A percentile compares a stretch with the other conserved stretches of the same genome.
These are phyloP conservation scores for Zygotorulaspora sp. DNA, from an alignment of 805 yeast genomes.

Conservation along the genomic window DNA sequence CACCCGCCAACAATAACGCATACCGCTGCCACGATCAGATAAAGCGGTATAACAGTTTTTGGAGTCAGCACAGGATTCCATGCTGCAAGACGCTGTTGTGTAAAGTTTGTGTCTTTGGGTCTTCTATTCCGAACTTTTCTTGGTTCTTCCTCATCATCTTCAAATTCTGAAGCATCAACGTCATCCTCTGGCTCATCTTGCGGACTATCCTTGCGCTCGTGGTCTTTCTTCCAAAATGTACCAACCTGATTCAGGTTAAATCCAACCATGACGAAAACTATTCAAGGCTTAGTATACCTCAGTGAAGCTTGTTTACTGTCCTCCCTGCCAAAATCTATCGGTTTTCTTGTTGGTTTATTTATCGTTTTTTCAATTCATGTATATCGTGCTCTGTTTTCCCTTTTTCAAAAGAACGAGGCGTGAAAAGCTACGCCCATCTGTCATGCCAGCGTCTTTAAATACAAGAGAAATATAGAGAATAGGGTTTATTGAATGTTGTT, in stretches of 20 bases:
- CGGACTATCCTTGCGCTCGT: slow-evolving; percentile 13
- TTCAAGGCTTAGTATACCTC: too few species aligned
- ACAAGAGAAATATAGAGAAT: too few species aligned
- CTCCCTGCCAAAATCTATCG: not conserved
- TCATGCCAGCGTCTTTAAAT: too few species aligned
- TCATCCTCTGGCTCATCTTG: slow-evolving; percentile 27
- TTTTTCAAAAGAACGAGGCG: not conserved
- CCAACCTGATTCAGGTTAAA: slow-evolving; percentile 32
- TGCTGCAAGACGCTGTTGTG: slow-evolving; percentile 58
- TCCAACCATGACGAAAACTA: slow-evolving; percentile 18
- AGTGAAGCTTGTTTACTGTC: too few species aligned
- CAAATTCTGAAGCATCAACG: slow-evolving; percentile 35
- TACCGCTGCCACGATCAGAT: slow-evolving; percentile 67
- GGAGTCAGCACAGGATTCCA: slow-evolving; percentile 86
- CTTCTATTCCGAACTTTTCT: slow-evolving; percentile 49
- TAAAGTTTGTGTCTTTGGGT: slow-evolving; percentile 70
- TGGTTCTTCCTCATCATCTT: slow-evolving; percentile 38
- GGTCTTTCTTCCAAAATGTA: slow-evolving; percentile 29
- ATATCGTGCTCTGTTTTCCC: not conserved
- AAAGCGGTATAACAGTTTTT: slow-evolving; percentile 76
- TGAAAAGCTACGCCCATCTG: too few species aligned
- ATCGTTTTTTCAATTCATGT: not conserved
- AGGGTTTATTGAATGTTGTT: not conserved
- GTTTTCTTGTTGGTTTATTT: not conserved
- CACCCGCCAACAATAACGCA: slow-evolving; percentile 90